Evolutionary conservation across 2,329 filamentous ascomycete species (phyloP), one percentile per base, ranked within the genome.

Genomic region (Neobulgaria alba): DNA sequence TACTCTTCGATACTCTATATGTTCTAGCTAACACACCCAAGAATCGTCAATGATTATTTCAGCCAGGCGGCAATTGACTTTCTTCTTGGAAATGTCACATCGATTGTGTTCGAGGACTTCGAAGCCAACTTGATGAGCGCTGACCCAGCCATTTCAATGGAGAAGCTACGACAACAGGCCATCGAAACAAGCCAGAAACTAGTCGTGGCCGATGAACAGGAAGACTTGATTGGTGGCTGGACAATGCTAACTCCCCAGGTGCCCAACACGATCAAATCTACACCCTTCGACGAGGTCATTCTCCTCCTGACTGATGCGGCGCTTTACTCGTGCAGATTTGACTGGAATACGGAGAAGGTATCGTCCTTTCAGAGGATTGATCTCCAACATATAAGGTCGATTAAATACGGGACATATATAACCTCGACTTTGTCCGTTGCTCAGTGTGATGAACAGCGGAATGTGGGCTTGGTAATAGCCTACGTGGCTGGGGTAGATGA

Each of bases 31-130:
- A 20, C 33, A 18, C 8, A n/a, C 18, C 3, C 5, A 57, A 96
- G 95, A 51, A 92, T 96, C 63, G 88, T 98, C 50, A 95, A 94
- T 52, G 92, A 98, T 63, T 95, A 94, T 62, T 96, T 96, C 63
- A 84, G 89, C 16, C 92, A 98, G 61, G 85, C 88, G 0, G 86
- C 85, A 37, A 95, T 98, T 50, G 92, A 98, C 60, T 96, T 92
- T 57, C 73, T 95, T 3, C 75, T 96, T 0, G 92, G 92, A 15
- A 92, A 92, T 51, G 85, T 93, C 9, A 87, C 82, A 0, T 81
- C 80, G 1, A 71, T 79, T 12, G 83, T 95, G 2, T 96, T 96
- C 58, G 85, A 90, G 42, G 92, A 98, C 52, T 98, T 98, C 48
- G 88, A 95, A 57, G 79, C 82, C 12, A 84, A 89, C 52, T 88